A percentile compares a stretch with the other conserved stretches of the same genome.
phyloP scores from a whole-genome alignment of 2,329 filamentous ascomycete species.

The Cordyceps pruinosa region DNA sequence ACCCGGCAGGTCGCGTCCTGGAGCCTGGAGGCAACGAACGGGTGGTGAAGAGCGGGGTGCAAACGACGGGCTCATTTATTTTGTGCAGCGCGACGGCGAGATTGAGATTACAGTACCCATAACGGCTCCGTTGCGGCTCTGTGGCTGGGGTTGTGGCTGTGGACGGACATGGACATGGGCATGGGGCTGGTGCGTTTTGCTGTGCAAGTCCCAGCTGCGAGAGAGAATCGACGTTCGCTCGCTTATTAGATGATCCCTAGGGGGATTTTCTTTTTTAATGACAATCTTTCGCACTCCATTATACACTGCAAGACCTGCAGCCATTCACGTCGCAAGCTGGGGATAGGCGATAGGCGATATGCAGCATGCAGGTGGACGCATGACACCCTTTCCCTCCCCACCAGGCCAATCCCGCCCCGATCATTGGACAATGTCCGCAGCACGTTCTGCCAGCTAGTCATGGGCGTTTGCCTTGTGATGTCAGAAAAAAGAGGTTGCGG shows the following conservation, averaged over 20 bases:
- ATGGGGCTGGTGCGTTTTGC: too few species aligned
- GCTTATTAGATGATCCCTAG: too few species aligned
- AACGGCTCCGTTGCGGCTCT: slow-evolving; percentile 7
- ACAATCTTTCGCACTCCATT: not conserved
- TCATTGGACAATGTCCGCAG: slow-evolving; percentile 6
- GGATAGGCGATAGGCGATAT: too few species aligned
- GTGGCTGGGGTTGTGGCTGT: too few species aligned
- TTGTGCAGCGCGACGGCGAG: not conserved
- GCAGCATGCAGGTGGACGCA: slow-evolving; percentile 11
- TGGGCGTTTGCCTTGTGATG: slow-evolving; percentile 3
- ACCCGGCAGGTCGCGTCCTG: too few species aligned
- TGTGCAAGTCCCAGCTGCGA: too few species aligned
- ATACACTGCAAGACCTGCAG: slow-evolving; percentile 5
- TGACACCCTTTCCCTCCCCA: slow-evolving; percentile 8
- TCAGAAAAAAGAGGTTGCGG: not conserved
- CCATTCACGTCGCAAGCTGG: not conserved
- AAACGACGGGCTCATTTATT: slow-evolving; percentile 9
- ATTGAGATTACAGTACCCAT: slow-evolving; percentile 12
- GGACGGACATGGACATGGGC: too few species aligned
- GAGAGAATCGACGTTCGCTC: too few species aligned
- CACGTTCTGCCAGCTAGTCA: slow-evolving; percentile 7
- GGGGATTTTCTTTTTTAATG: not conserved
- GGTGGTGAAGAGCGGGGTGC: slow-evolving; percentile 4
- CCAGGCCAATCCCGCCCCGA: slow-evolving; percentile 1
- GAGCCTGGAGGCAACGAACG: not conserved